Percentiles rank a stretch among this genome's conserved stretches.
These are phyloP conservation scores for Medicago lupulina DNA, from an alignment of 306 rosid genomes.

Conservation along the genomic window DNA sequence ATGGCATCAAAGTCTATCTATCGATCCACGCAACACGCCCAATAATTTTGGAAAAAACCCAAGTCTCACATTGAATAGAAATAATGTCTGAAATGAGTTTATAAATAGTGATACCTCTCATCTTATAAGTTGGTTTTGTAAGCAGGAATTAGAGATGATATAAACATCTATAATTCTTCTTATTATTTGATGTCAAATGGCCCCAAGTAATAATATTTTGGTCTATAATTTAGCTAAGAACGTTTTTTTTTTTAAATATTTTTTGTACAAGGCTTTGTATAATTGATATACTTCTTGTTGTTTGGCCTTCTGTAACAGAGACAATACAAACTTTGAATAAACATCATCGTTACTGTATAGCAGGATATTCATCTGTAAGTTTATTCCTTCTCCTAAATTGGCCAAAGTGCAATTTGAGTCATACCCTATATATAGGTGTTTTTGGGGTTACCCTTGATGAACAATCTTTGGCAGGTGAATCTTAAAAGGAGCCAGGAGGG, in stretches of 20 bases:
- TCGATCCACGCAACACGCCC: too few relatives aligned
- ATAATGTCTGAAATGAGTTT: too few relatives aligned
- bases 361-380: conserved; percentile 45
- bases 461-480: conserved; percentile 37
- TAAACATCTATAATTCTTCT: too few relatives aligned
- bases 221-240: conserved; percentile 4
- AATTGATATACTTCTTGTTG: conserved; percentile 25
- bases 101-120: too few relatives aligned
- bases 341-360: conserved; percentile 33
- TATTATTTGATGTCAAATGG: too few relatives aligned
- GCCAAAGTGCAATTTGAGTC: conserved; percentile 5
- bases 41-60: too few relatives aligned
- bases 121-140: too few relatives aligned
- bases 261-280: background rate
- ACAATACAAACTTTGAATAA: conserved; percentile 37
- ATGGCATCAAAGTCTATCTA: too few relatives aligned
- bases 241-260: background rate
- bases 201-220: background rate
- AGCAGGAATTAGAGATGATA: too few relatives aligned
- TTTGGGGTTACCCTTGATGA: background rate
- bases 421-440: background rate
- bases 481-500: conserved; percentile 36
- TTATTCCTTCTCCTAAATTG: conserved; percentile 7
- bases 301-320: conserved; percentile 34
- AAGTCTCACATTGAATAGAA: too few relatives aligned